These are phyloP conservation scores for Fusarium sp. DNA, from an alignment of 2,329 filamentous ascomycete genomes.

Conservation along the genomic window DNA sequence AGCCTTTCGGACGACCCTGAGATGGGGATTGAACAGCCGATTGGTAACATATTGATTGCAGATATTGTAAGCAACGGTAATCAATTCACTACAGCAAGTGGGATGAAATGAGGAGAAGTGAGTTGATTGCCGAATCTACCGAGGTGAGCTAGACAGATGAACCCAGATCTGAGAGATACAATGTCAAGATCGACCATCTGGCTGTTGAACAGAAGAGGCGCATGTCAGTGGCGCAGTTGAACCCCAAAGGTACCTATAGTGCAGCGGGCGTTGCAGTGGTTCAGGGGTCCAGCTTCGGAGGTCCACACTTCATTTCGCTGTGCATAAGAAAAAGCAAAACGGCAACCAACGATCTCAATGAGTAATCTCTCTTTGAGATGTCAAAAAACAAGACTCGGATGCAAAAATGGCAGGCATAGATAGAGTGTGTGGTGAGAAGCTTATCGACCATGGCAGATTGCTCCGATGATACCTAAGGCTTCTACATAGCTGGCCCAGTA, in stretches of 20 bases:
- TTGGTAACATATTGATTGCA: background rate
- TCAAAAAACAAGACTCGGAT: background rate
- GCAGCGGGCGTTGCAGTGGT: background rate
- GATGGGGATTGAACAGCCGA: constrained; percentile 2
- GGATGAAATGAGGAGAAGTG: constrained; percentile 16
- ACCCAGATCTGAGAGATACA: background rate
- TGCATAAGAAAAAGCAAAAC: background rate
- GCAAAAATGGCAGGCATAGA: too few species aligned
- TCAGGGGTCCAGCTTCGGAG: background rate
- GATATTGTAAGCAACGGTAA: constrained; percentile 16
- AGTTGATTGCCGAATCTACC: constrained; percentile 4
- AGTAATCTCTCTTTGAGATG: background rate
- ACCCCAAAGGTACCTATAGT: too few species aligned
- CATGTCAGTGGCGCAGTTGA: background rate
- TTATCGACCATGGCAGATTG: background rate
- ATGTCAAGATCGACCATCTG: background rate
- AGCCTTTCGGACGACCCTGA: background rate
- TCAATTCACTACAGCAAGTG: background rate
- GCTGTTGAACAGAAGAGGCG: background rate
- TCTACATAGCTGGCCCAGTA: too few species aligned
- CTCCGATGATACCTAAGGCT: background rate
- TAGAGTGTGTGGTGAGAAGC: background rate
- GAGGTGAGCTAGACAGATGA: background rate
- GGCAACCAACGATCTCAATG: too few species aligned
- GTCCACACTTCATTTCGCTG: background rate